phyloP scores from a whole-genome alignment of 768 basidiomycete species.

The Mycena epipterygia region DNA sequence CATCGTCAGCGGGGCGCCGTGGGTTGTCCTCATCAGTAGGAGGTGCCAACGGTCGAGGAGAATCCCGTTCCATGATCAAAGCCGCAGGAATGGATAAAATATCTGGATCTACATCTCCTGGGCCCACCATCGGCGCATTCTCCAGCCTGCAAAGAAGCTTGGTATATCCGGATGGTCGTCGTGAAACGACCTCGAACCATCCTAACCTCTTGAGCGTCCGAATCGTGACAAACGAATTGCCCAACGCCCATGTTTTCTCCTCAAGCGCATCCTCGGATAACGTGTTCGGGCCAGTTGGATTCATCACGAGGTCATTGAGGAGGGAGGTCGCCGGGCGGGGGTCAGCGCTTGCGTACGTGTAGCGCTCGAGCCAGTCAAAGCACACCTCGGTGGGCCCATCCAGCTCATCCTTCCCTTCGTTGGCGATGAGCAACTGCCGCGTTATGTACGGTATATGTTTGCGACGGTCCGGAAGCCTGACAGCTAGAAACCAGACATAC shows the following conservation, averaged over 20 bases:
- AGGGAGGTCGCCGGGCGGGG: conserved; percentile 88
- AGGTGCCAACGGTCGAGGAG: conserved; percentile 48
- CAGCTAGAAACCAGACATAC: conserved; percentile 94
- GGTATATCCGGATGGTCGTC: conserved; percentile 91
- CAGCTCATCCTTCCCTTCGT: conserved; percentile 77
- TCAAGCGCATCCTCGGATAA: conserved; percentile 55
- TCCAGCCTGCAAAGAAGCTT: conserved; percentile 88
- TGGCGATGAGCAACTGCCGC: conserved; percentile 87
- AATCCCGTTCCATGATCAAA: conserved; percentile 78
- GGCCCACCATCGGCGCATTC: conserved; percentile 88
- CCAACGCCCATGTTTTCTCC: conserved; percentile 89
- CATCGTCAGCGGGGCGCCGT: background rate
- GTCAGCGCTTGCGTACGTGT: conserved; percentile 94
- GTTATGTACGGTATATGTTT: conserved; percentile 89
- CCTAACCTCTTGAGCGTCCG: conserved; percentile 79
- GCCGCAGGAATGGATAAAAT: conserved; percentile 77
- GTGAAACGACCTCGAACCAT: conserved; percentile 90
- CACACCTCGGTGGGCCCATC: conserved; percentile 96
- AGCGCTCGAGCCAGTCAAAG: conserved; percentile 97
- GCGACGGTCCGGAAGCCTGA: conserved; percentile 86
- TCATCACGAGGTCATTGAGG: conserved; percentile 85
- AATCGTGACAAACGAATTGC: conserved; percentile 88
- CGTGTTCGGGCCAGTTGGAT: conserved; percentile 52
- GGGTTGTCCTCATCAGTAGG: conserved; percentile 33
- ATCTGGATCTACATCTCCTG: conserved; percentile 90